Evolutionary conservation across 2,329 filamentous ascomycete species (phyloP).

Genomic region (Monosporascus sp.): DNA sequence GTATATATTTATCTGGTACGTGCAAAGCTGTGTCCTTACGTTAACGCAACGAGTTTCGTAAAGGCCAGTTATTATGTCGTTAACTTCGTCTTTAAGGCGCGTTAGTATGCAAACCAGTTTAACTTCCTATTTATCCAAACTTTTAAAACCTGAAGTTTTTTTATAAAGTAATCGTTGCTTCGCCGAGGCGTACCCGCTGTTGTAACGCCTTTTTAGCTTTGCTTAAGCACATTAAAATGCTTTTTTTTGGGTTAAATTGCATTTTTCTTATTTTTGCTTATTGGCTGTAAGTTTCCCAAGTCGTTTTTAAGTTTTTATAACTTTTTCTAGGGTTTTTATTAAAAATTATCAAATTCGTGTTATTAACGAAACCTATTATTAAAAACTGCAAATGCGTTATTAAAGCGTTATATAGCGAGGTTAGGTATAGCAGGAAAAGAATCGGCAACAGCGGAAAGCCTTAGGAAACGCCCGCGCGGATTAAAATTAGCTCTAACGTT

Average conservation of each 20-base stretch:
- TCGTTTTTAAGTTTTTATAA: neutral
- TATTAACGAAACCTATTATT: neutral
- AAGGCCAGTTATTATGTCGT: neutral
- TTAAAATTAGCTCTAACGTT: neutral
- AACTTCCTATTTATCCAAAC: neutral
- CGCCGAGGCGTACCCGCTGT: neutral
- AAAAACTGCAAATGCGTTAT: neutral
- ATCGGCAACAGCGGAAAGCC: neutral
- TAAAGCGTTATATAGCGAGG: neutral
- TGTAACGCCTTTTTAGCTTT: neutral
- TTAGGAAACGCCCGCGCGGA: neutral
- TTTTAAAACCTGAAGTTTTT: neutral
- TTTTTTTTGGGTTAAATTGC: neutral
- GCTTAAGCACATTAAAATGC: neutral
- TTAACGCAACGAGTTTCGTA: neutral
- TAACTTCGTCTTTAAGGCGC: neutral
- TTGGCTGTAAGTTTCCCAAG: neutral
- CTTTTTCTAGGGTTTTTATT: neutral
- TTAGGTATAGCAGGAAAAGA: neutral
- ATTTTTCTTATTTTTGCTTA: neutral
- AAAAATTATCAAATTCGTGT: neutral
- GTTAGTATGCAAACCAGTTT: neutral
- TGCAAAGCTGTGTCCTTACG: neutral
- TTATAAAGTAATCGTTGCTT: neutral
- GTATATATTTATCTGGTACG: neutral